Evolutionary conservation across 2,329 filamentous ascomycete genomes (phyloP).

Genomic region (Tothia fuscella): DNA sequence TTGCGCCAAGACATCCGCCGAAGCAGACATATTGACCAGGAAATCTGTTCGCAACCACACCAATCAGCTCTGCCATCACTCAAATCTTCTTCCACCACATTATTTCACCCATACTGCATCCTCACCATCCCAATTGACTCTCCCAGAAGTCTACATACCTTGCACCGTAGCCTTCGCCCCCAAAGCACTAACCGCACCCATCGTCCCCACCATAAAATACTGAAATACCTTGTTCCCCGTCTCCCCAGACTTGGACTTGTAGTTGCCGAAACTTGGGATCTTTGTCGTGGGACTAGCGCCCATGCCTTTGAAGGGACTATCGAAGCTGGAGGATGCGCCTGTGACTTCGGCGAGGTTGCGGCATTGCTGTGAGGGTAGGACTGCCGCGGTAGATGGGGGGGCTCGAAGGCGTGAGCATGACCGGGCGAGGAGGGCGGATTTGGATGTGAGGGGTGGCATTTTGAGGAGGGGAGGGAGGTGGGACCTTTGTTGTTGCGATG

Average conservation of each 20-base stretch:
- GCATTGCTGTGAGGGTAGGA: constrained; percentile 29
- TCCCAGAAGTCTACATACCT: constrained; percentile 48
- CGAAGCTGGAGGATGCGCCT: constrained; percentile 31
- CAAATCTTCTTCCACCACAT: constrained; percentile 4
- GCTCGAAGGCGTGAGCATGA: constrained; percentile 35
- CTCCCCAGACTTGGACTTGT: constrained; percentile 58
- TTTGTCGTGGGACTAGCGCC: constrained; percentile 44
- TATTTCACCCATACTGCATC: constrained; percentile 1
- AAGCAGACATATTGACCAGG: constrained; percentile 99
- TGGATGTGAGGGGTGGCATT: constrained; percentile 38
- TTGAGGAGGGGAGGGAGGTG: constrained; percentile 15
- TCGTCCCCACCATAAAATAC: constrained; percentile 97
- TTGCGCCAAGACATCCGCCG: constrained; percentile 95
- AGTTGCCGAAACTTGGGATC: constrained; percentile 84
- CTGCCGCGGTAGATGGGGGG: constrained; percentile 26
- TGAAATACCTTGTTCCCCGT: constrained; percentile 75
- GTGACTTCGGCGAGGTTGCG: constrained; percentile 28
- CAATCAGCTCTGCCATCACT: constrained; percentile 21
- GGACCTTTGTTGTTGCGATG: too few relatives aligned
- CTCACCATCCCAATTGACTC: not conserved
- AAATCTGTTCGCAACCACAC: constrained; percentile 61
- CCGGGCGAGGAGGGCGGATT: constrained; percentile 34
- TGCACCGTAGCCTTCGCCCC: constrained; percentile 97
- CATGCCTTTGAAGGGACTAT: constrained; percentile 43
- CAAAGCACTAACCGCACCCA: constrained; percentile 83